Base-by-base conservation (phyloP, 371 early-diverging fungal species). In the Ordospora pajunii region DNA sequence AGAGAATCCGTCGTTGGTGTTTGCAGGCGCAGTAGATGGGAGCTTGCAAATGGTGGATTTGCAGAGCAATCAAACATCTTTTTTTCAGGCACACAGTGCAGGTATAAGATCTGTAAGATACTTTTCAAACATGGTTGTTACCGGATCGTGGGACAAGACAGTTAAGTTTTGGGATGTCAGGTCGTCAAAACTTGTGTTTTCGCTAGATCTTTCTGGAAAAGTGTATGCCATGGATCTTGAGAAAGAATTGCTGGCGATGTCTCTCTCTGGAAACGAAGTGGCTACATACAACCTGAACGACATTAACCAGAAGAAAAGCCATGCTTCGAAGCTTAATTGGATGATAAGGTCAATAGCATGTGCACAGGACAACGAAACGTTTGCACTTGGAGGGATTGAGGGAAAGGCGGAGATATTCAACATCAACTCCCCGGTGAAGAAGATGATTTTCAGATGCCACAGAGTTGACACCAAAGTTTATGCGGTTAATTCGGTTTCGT, bases 121-220 rank as follows among this genome's bases (percentile, higher is more conserved):
- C 11, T 66, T 42, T 51, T 63, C 70, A 45, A 86, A 87, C 40
- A 87, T 90, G 53, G 67, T 93, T 1, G 91, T 91, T 4, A 93
- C 93, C 0, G 96, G 91, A 12, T 88, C 91, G 69, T 97, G 96
- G 94, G 96, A 96, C 84, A 93, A 93, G 81, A 92, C 90, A n/a
- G 74, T 84, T 27, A 83, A 89, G 88, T 92, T 92, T 80, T 95
- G 93, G 93, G 93, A 95, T 84, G 76, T 90, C 69, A 87, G 92
- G 65, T 84, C 87, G 49, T 90, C 88, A 50, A 91, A 92, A 7
- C 65, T 62, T 54, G 87, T 89, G 9, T 87, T 87, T 11, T 88
- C 89, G 21, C 86, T 90, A 27, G 87, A 86, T 11, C 83, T 94
- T 32, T 90, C 90, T 9, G 92, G 93, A 73, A 91, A 94, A 67